Conservation (phyloP, 495 filamentous ascomycete genomes). For the Penicillium daleae region DNA sequence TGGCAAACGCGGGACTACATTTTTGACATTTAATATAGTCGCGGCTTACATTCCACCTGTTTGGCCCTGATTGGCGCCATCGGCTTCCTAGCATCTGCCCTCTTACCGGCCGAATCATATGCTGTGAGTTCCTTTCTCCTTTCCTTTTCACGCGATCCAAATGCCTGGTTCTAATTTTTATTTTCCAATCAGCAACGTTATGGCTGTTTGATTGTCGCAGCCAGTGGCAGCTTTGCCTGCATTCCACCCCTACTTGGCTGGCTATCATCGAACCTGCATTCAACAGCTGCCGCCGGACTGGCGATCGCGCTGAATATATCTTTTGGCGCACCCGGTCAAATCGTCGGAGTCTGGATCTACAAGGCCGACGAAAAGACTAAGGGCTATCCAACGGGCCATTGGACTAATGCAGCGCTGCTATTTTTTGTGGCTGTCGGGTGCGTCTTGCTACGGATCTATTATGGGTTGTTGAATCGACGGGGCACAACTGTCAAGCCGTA, state of each 20-base stretch:
- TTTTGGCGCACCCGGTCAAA: slow-evolving; percentile 36
- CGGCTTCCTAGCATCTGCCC: slow-evolving; percentile 67
- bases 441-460: slow-evolving; percentile 40
- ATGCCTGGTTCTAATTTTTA: neutral
- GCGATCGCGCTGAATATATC: neutral
- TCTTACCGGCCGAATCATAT: slow-evolving; percentile 62
- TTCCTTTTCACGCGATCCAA: too few relatives aligned
- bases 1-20: neutral
- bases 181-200: slow-evolving; percentile 56
- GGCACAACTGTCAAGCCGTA: neutral
- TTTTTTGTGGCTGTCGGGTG: slow-evolving; percentile 41
- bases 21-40: neutral
- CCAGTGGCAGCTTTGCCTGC: neutral
- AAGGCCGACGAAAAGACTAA: slow-evolving; percentile 58
- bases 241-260: neutral
- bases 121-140: slow-evolving; percentile 27
- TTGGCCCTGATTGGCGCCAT: slow-evolving; percentile 60
- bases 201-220: slow-evolving; percentile 46
- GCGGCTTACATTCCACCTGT: slow-evolving; percentile 39
- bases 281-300: neutral
- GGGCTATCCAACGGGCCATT: slow-evolving; percentile 71
- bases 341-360: slow-evolving; percentile 75
- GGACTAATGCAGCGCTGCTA: slow-evolving; percentile 55
- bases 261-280: neutral
- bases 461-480: slow-evolving; percentile 26